phyloP scores from a whole-genome alignment of 371 early-diverging fungal species.

The Lichtheimia hyalospora region DNA sequence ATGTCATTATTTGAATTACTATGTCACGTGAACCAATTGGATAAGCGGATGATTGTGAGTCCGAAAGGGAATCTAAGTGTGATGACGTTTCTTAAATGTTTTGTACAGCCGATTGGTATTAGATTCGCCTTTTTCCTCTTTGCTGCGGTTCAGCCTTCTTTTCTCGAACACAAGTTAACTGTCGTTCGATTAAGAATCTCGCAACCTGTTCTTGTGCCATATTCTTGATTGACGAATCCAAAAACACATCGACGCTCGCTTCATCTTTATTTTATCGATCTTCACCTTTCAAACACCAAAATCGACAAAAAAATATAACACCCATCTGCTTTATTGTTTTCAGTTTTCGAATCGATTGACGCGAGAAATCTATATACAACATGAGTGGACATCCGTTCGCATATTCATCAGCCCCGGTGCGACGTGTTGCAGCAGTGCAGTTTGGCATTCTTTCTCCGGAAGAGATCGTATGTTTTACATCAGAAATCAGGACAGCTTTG shows the following conservation, averaged over 20 bases:
- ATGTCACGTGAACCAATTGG: too few species aligned
- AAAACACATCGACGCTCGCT: not conserved
- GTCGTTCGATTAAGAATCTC: not conserved
- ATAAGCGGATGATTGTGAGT: too few species aligned
- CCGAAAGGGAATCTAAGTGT: not conserved
- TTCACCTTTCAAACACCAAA: not conserved
- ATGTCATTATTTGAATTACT: too few species aligned
- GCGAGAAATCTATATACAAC: constrained; percentile 1
- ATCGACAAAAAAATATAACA: not conserved
- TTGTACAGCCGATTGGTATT: not conserved
- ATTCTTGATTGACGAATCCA: too few species aligned
- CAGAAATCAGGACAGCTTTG: constrained; percentile 2
- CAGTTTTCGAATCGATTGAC: not conserved
- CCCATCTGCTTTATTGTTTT: not conserved
- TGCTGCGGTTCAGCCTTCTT: constrained; percentile 1
- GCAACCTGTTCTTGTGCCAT: too few species aligned
- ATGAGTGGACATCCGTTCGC: constrained; percentile 68
- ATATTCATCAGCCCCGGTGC: constrained; percentile 89
- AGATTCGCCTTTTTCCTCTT: not conserved
- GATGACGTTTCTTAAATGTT: constrained; percentile 2
- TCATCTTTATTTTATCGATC: constrained; percentile 1
- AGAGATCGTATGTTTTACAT: constrained; percentile 77
- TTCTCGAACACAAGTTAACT: not conserved
- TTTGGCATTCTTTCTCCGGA: constrained; percentile 97
- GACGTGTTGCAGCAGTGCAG: constrained; percentile 89